phyloP scores from a whole-genome alignment of 805 yeast species.

The Yarrowia sp. region DNA sequence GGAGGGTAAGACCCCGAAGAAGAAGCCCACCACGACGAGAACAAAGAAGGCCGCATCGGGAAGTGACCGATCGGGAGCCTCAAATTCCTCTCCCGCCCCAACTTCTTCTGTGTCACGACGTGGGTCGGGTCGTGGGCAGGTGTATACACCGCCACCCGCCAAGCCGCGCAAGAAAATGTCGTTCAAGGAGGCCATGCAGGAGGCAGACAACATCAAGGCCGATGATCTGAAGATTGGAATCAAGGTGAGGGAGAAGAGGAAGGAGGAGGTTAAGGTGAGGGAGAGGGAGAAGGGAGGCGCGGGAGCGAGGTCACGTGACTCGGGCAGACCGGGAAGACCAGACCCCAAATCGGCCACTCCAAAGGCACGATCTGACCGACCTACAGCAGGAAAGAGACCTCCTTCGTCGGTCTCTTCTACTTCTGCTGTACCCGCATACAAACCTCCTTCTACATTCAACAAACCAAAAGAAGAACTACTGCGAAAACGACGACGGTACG shows the following conservation, averaged over 20 bases:
- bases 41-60: too few relatives aligned
- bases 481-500: conserved; percentile 55
- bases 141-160: conserved; percentile 11
- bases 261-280: conserved; percentile 19
- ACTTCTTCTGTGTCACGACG: background rate
- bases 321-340: too few relatives aligned
- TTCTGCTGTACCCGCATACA: conserved; percentile 28
- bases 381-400: background rate
- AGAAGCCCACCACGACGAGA: conserved; percentile 37
- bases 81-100: too few relatives aligned
- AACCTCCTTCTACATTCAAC: conserved; percentile 49
- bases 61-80: too few relatives aligned
- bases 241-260: conserved; percentile 37
- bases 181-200: conserved; percentile 66
- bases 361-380: background rate
- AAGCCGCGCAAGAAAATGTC: conserved; percentile 45
- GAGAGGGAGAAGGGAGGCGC: background rate
- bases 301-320: too few relatives aligned
- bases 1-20: conserved; percentile 39
- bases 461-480: conserved; percentile 44
- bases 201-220: conserved; percentile 60
- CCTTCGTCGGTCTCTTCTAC: background rate
- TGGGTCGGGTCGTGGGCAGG: background rate
- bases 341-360: too few relatives aligned
- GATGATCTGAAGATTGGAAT: conserved; percentile 45